A percentile compares a stretch with the other conserved stretches of the same genome.
Evolutionary conservation across 768 basidiomycete species (phyloP).

Genomic region (Pleurotus djamor): DNA sequence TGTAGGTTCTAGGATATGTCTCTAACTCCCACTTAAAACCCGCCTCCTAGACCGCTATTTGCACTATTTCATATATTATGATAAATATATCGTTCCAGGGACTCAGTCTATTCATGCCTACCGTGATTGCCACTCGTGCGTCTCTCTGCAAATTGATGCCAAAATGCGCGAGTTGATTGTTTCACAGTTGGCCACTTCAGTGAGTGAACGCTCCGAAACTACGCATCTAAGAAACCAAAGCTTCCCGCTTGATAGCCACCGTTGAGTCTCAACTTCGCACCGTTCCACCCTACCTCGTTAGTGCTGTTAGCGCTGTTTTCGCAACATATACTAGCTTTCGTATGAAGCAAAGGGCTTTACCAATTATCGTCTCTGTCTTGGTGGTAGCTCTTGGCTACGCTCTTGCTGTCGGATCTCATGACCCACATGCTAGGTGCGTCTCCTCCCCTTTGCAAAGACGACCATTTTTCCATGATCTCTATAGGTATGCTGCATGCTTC

Average conservation of each 20-base stretch:
- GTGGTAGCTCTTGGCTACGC: conserved; percentile 42
- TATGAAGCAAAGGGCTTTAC: conserved; percentile 29
- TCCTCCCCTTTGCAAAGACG: neutral
- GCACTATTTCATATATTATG: conserved; percentile 26
- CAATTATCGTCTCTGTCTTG: conserved; percentile 30
- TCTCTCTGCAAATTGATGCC: neutral
- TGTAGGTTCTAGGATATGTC: conserved; percentile 7
- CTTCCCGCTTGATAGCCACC: conserved; percentile 22
- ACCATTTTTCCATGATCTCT: neutral
- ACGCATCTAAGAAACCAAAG: no score
- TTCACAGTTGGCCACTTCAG: conserved; percentile 32
- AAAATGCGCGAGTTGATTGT: neutral
- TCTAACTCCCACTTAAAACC: conserved; percentile 6
- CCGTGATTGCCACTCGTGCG: conserved; percentile 42
- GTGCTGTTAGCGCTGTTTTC: conserved; percentile 35
- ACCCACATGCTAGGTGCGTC: conserved; percentile 30
- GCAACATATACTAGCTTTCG: conserved; percentile 32
- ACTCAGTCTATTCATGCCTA: conserved; percentile 42
- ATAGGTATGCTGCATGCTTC: conserved; percentile 47
- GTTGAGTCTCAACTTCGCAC: conserved; percentile 46
- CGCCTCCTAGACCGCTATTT: conserved; percentile 23
- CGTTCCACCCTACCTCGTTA: conserved; percentile 45
- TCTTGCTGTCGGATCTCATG: conserved; percentile 37
- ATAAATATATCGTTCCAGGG: conserved; percentile 44
- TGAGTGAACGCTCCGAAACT: conserved; percentile 4